These are phyloP conservation scores for Blepharisma japonicum DNA, from an alignment of 73 alveolate species.

Conservation along the genomic window DNA sequence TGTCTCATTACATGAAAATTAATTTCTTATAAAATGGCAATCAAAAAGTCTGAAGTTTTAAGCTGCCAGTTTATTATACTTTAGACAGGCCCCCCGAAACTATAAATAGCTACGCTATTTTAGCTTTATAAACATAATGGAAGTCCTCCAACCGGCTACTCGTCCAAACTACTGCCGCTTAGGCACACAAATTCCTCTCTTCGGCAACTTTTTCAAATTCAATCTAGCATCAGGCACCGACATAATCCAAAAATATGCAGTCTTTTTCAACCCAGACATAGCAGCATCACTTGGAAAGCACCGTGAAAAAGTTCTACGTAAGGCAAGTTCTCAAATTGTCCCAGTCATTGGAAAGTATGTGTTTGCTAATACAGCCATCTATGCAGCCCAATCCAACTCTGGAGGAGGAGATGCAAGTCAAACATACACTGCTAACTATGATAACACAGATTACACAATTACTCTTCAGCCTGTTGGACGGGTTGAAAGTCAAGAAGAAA, in stretches of 20 bases:
- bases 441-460: constrained; percentile 5
- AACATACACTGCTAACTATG: background rate
- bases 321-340: background rate
- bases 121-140: background rate
- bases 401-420: too few relatives aligned
- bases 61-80: background rate
- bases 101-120: background rate
- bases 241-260: background rate
- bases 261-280: background rate
- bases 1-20: too few relatives aligned
- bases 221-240: background rate
- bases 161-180: background rate
- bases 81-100: background rate
- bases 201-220: constrained; percentile 1
- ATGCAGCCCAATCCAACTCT: background rate
- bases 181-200: background rate
- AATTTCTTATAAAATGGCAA: too few relatives aligned
- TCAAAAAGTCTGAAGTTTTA: too few relatives aligned
- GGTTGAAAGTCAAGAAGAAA: constrained; percentile 22
- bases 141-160: background rate
- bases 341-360: background rate
- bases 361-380: background rate
- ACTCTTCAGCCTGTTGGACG: constrained; percentile 2
- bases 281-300: background rate
- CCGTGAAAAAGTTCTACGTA: background rate